A percentile compares a stretch with the other conserved stretches of the same genome.
These are phyloP conservation scores for Truncatella angustata DNA, from an alignment of 2,329 filamentous ascomycete species.

Conservation along the genomic window DNA sequence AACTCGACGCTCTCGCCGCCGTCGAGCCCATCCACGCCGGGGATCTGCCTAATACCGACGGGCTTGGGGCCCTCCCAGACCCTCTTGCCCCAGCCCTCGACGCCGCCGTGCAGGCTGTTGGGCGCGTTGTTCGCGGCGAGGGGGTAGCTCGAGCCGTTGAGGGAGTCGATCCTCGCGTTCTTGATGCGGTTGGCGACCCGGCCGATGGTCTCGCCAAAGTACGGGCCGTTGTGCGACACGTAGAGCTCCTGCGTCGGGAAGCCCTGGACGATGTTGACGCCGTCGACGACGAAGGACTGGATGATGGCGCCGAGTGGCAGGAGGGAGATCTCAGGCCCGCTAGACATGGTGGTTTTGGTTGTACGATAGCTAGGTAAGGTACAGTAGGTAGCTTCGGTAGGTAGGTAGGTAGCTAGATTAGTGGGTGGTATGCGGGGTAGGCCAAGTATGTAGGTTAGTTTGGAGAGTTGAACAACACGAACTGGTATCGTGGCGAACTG, in stretches of 20 bases:
- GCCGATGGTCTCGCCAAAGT: constrained; percentile 93
- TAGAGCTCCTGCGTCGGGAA: constrained; percentile 79
- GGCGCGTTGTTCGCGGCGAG: constrained; percentile 74
- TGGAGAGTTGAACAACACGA: no score
- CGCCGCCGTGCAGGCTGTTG: constrained; percentile 74
- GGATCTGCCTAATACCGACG: constrained; percentile 49
- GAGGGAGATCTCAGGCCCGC: constrained; percentile 56
- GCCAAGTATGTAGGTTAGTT: no score
- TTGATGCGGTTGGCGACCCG: constrained; percentile 79
- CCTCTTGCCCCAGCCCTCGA: constrained; percentile 77
- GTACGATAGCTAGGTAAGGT: no score
- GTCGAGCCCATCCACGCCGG: constrained; percentile 48
- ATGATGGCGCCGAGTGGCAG: constrained; percentile 77
- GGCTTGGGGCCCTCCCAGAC: constrained; percentile 70
- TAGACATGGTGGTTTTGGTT: constrained; percentile 5
- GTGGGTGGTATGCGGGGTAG: not conserved
- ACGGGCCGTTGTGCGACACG: constrained; percentile 69
- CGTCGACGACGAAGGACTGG: constrained; percentile 75
- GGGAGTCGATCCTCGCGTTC: constrained; percentile 63
- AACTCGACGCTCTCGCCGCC: constrained; percentile 69
- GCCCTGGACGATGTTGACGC: constrained; percentile 82
- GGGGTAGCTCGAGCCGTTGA: constrained; percentile 70
- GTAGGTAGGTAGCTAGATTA: no score
- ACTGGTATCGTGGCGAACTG: no score
- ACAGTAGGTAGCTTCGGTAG: no score